Percentiles rank a stretch among this genome's conserved stretches.
These are phyloP conservation scores for Astraeus odoratus DNA, from an alignment of 768 basidiomycete genomes.

Conservation along the genomic window DNA sequence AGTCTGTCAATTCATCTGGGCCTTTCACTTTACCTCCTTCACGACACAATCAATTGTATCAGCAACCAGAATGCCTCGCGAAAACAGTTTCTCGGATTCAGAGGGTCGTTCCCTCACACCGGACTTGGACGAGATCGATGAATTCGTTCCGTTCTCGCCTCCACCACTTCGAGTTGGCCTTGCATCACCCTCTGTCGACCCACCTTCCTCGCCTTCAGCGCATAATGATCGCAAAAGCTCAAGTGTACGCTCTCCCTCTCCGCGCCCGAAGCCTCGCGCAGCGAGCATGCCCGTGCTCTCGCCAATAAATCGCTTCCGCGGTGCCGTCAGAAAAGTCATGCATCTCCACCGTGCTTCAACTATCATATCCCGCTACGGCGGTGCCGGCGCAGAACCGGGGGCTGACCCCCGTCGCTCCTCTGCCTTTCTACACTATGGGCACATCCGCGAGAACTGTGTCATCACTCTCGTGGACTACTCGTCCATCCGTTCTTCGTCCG, in stretches of 20 bases:
- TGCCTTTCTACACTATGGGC: constrained; percentile 48
- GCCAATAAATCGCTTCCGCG: constrained; percentile 47
- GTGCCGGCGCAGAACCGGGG: constrained; percentile 63
- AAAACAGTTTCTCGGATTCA: constrained; percentile 62
- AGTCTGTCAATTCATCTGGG: too few relatives aligned
- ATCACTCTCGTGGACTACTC: constrained; percentile 69
- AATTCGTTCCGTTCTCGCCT: constrained; percentile 9
- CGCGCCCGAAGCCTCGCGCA: neutral
- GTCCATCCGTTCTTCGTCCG: constrained; percentile 43
- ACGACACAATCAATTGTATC: too few relatives aligned
- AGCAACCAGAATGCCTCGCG: constrained; percentile 44
- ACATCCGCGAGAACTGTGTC: constrained; percentile 52
- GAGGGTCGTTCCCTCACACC: constrained; percentile 61
- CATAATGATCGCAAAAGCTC: too few relatives aligned
- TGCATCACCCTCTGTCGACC: constrained; percentile 12
- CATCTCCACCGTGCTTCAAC: constrained; percentile 49
- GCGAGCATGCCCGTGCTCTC: constrained; percentile 5
- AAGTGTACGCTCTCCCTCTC: neutral
- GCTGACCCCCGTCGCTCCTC: constrained; percentile 58
- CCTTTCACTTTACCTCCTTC: neutral
- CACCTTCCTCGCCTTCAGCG: constrained; percentile 2
- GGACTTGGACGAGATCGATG: constrained; percentile 46
- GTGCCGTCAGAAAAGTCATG: constrained; percentile 55
- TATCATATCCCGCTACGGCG: constrained; percentile 26
- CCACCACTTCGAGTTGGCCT: too few relatives aligned